Evolutionary conservation across 768 basidiomycete genomes (phyloP).

Genomic region (Russula virescens): DNA sequence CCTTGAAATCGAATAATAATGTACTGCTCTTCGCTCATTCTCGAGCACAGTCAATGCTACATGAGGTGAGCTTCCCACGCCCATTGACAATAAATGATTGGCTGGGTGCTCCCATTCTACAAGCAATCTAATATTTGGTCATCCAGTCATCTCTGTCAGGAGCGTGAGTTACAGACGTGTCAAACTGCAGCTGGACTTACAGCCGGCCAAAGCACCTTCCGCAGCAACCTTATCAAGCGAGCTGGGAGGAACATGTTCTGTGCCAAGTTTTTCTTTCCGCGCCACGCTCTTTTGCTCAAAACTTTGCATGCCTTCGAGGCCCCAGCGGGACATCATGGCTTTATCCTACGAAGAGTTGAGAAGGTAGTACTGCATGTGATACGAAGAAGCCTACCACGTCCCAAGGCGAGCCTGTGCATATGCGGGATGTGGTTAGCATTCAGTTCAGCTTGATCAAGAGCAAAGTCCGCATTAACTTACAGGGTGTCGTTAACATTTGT

Average conservation of each 20-base stretch:
- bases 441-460: slow-evolving; percentile 9
- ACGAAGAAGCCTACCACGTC: slow-evolving; percentile 56
- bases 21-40: neutral
- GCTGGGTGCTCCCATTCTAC: neutral
- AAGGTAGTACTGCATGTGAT: neutral
- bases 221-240: neutral
- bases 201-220: neutral
- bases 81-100: too few relatives aligned
- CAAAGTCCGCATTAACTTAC: slow-evolving; percentile 41
- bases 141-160: neutral
- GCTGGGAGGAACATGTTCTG: neutral
- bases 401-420: slow-evolving; percentile 74
- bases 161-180: neutral
- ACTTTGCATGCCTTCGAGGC: slow-evolving; percentile 83
- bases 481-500: slow-evolving; percentile 94
- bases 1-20: neutral
- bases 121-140: too few relatives aligned
- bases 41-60: neutral
- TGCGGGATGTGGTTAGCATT: slow-evolving; percentile 7
- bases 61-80: neutral
- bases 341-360: slow-evolving; percentile 56
- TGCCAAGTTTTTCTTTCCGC: slow-evolving; percentile 42
- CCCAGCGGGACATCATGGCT: slow-evolving; percentile 90
- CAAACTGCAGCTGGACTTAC: neutral
- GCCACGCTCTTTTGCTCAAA: slow-evolving; percentile 71